Evolutionary conservation across 495 filamentous ascomycete species (phyloP).

Genomic region (Penicillium arizonense): DNA sequence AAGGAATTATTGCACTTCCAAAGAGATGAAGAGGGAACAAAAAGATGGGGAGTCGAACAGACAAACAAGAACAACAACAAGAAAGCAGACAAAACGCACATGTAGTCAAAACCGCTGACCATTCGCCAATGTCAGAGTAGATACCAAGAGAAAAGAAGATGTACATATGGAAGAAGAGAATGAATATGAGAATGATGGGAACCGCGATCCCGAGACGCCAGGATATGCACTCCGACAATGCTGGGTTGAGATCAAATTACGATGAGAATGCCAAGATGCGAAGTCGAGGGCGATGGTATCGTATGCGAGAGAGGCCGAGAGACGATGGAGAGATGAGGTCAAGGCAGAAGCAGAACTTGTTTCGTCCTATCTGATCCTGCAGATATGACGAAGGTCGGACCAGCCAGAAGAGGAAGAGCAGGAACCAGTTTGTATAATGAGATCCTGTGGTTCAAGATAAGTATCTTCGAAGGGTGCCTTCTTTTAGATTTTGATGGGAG

Average conservation of each 20-base stretch:
- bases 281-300: neutral
- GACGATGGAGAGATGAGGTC: neutral
- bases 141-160: neutral
- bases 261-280: neutral
- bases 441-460: neutral
- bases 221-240: constrained; percentile 20
- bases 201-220: constrained; percentile 13
- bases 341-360: constrained; percentile 13
- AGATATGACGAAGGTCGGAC: constrained; percentile 13
- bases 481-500: constrained; percentile 58
- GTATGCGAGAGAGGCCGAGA: neutral
- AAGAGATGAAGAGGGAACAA: neutral
- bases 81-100: neutral
- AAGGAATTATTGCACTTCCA: constrained; percentile 7
- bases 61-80: neutral
- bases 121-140: constrained; percentile 1
- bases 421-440: neutral
- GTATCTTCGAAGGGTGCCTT: neutral
- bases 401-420: constrained; percentile 18
- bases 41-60: neutral
- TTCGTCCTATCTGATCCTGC: constrained; percentile 1
- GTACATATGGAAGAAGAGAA: constrained; percentile 5
- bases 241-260: constrained; percentile 6
- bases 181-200: constrained; percentile 1
- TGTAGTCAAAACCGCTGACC: neutral